Evolutionary conservation across 805 yeast species (phyloP), one percentile per base, ranked within the genome.

Genomic region (Hanseniaspora singularis): DNA sequence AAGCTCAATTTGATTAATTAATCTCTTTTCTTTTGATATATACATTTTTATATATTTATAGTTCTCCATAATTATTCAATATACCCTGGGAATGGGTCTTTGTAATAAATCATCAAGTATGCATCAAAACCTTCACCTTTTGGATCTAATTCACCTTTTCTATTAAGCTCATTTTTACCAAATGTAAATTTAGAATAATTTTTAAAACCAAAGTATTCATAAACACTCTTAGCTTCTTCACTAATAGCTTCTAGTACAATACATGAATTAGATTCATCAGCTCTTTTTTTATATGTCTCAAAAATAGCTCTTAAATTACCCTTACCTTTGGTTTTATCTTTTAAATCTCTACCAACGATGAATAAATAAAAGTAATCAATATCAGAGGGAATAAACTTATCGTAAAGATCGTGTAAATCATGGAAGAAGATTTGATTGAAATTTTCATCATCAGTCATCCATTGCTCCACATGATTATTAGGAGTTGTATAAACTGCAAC

Each of bases 51-150:
- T 31, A 16, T 26, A 31, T 40, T 40, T 26, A 26, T 15, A 4
- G n/a, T n/a, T n/a, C n/a, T n/a, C n/a, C n/a, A n/a, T n/a, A n/a
- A n/a, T n/a, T n/a, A n/a, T n/a, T 47, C 42, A 19, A 47, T 24
- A 15, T 23, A 47, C 1, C 50, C 50, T 8, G 50, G 50, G 7
- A 47, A 40, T 22, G 46, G 20, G 32, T 55, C 57, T 44, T 59
- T 59, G 49, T 61, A 55, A 45, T 62, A 62, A 2, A 61, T 52
- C 66, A 63, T 63, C 26, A 62, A 51, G 30, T 60, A 53, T 3
- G 55, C 61, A 12, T 52, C 55, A 46, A 60, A 61, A 4, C 65
- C 66, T 30, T 54, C 53, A 10, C 65, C 65, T 11, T 57, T 54
- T 3, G 59, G 53, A 32, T 62, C 62, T 2, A 50, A 41, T 24